phyloP scores from a whole-genome alignment of 2,329 filamentous ascomycete genomes.

The Aspergillus calidoustus region DNA sequence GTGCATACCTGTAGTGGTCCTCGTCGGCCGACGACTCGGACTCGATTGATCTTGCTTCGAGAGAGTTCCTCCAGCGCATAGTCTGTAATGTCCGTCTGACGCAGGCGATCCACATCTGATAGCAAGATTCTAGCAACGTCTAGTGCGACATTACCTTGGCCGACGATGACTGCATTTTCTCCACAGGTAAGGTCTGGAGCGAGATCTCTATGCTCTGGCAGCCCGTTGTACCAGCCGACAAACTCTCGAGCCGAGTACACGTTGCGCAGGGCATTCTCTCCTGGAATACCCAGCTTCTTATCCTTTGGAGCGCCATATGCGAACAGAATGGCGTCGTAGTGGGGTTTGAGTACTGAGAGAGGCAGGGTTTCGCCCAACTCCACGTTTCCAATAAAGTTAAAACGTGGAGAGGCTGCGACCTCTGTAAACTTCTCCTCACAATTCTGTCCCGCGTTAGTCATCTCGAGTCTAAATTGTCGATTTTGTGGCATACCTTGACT shows the following conservation, averaged over 20 bases:
- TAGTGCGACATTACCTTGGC: constrained; percentile 94
- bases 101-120: constrained; percentile 71
- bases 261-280: constrained; percentile 68
- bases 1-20: constrained; percentile 78
- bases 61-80: constrained; percentile 76
- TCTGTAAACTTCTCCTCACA: constrained; percentile 93
- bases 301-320: constrained; percentile 91
- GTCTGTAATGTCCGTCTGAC: constrained; percentile 86
- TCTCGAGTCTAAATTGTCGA: not conserved
- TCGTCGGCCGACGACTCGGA: constrained; percentile 85
- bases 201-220: constrained; percentile 77
- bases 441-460: constrained; percentile 63
- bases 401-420: constrained; percentile 78
- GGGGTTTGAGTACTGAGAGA: constrained; percentile 69
- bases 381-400: constrained; percentile 91
- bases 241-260: constrained; percentile 91
- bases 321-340: constrained; percentile 93
- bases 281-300: constrained; percentile 75
- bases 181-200: constrained; percentile 74
- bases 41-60: constrained; percentile 74
- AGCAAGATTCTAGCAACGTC: constrained; percentile 90
- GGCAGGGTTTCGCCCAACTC: constrained; percentile 74
- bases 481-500: constrained; percentile 73
- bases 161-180: constrained; percentile 85
- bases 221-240: constrained; percentile 97